Conservation (phyloP, 2,329 filamentous ascomycete species). For the Diaporthe eres region DNA sequence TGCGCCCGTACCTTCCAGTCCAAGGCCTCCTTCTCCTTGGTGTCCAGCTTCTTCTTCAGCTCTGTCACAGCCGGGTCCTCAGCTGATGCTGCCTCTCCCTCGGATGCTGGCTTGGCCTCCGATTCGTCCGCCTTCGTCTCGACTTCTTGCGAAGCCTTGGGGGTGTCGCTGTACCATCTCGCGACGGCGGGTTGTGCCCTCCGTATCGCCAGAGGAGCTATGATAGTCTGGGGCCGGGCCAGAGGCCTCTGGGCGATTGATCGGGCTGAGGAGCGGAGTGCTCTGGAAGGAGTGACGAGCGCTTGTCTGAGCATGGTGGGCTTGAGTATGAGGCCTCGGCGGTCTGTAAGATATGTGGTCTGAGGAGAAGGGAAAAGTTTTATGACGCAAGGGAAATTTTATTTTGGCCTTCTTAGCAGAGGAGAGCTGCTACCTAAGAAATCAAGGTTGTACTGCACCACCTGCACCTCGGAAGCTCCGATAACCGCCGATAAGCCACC, state of each 20-base stretch:
- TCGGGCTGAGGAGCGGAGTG: constrained; percentile 58
- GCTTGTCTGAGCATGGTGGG: constrained; percentile 62
- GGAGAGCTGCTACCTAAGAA: constrained; percentile 20
- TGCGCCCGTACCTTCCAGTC: constrained; percentile 83
- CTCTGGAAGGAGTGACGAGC: constrained; percentile 59
- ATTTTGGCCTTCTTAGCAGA: not conserved
- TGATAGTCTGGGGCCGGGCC: constrained; percentile 56
- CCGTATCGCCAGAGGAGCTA: constrained; percentile 50
- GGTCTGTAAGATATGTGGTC: constrained; percentile 32
- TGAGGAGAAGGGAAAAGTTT: constrained; percentile 34
- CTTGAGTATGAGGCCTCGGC: constrained; percentile 7
- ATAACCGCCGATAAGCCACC: constrained; percentile 39
- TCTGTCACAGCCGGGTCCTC: constrained; percentile 53
- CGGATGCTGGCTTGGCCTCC: constrained; percentile 48
- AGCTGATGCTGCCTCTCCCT: constrained; percentile 45
- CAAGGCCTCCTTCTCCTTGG: constrained; percentile 67
- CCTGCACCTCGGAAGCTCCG: constrained; percentile 26
- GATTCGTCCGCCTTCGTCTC: constrained; percentile 47
- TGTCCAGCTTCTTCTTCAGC: constrained; percentile 66
- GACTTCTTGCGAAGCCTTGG: constrained; percentile 49
- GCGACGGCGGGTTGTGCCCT: constrained; percentile 54
- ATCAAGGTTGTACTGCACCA: constrained; percentile 26
- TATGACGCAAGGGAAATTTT: constrained; percentile 43
- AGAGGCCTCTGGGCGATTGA: constrained; percentile 53
- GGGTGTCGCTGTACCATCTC: constrained; percentile 63